Base-by-base conservation (phyloP, 352 stramenopile species). In the Pythium phragmitis region DNA sequence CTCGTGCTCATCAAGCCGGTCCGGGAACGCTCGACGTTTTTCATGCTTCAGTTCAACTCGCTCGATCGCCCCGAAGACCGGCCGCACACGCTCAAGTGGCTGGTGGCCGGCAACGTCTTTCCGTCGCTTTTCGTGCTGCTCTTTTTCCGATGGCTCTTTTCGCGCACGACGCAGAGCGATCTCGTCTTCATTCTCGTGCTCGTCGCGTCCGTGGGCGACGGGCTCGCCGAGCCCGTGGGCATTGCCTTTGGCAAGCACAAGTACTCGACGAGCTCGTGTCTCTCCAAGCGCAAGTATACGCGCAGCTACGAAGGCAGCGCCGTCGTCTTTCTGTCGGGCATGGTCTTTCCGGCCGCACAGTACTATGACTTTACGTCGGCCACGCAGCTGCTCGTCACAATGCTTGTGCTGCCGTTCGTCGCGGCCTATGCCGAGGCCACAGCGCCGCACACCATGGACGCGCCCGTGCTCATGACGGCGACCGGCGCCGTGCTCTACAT, bases 31-130 rank as follows among this genome's bases (percentile, higher is more conserved):
- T 88, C 77, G 41, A 84, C 72, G 63, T 91, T 94, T 65, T 93
- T 94, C 58, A 94, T 94, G 86, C 76, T 94, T 53, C 86, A 94
- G 73, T 94, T 94, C 72, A 94, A 94, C 73, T 92, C 86, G 54
- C 74, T 94, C 21, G 86, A 93, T 61, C 86, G 86, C 17, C 86
- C 86, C 1, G 86, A 94, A 55, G 86, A 94, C 61, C 80, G 86
- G 12, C 86, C 86, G 30, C 74, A 94, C 75, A 94, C 85, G 69
- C 76, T 94, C 57, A 92, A 89, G 71, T 94, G 85, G 85, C 85
- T 94, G 72, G 87, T 95, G 26, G 82, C 81, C 4, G 86, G 86
- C 19, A 94, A 94, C 64, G 69, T 91, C 42, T 88, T 89, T 56
- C 81, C 84, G n/a, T 74, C 81, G 4, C 77, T 95, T 23, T 91